Evolutionary conservation across 78 protist species (phyloP).

Genomic region (Dictyostelium purpureum): DNA sequence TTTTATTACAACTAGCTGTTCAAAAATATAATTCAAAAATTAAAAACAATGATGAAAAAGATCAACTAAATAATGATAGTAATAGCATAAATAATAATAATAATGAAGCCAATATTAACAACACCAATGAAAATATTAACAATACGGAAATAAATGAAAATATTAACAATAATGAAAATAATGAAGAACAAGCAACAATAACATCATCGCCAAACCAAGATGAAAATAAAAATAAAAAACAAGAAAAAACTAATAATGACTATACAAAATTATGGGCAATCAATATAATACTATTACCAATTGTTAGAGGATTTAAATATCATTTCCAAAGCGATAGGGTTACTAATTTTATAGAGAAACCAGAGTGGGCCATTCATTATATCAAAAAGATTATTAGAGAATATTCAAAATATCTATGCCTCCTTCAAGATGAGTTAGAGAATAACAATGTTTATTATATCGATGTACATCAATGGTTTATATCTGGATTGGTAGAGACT

Average conservation of each 20-base stretch:
- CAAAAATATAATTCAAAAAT: constrained; percentile 27
- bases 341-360: constrained; percentile 47
- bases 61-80: not conserved
- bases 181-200: not conserved
- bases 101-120: not conserved
- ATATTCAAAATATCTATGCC: not conserved
- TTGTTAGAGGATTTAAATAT: constrained; percentile 54
- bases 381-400: constrained; percentile 33
- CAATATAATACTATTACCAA: constrained; percentile 24
- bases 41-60: not conserved
- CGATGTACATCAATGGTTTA: constrained; percentile 59
- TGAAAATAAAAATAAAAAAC: not conserved
- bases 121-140: not conserved
- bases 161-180: not conserved
- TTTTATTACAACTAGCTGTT: constrained; percentile 16
- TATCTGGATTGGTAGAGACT: constrained; percentile 17
- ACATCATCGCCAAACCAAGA: not conserved
- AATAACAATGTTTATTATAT: not conserved
- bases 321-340: constrained; percentile 65
- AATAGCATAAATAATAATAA: not conserved
- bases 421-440: not conserved
- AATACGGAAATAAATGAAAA: not conserved
- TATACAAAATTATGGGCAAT: constrained; percentile 25
- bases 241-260: not conserved
- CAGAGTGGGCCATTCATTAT: constrained; percentile 77